Evolutionary conservation across 768 basidiomycete genomes (phyloP).

Genomic region (Hebeloma cylindrosporum): DNA sequence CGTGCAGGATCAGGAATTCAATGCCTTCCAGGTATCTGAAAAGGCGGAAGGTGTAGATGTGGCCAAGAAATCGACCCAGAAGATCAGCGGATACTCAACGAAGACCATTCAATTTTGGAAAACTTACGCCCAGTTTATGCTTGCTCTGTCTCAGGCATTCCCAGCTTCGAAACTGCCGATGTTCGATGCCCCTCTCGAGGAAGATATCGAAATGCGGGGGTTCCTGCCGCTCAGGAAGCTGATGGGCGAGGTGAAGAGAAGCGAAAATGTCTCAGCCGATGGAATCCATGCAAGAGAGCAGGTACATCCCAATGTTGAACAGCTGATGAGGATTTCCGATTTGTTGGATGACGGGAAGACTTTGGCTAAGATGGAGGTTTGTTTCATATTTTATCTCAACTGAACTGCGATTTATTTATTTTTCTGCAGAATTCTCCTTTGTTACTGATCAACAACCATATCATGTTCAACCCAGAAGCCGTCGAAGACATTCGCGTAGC

Average conservation of each 20-base stretch:
- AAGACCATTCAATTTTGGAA: slow-evolving; percentile 66
- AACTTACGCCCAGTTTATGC: slow-evolving; percentile 65
- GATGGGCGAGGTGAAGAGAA: slow-evolving; percentile 40
- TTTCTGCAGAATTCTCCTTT: slow-evolving; percentile 42
- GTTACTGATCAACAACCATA: slow-evolving; percentile 31
- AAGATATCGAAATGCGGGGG: slow-evolving; percentile 86
- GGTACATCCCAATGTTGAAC: slow-evolving; percentile 90
- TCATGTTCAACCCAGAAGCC: slow-evolving; percentile 33
- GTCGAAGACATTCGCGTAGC: slow-evolving; percentile 25
- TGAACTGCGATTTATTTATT: slow-evolving; percentile 1
- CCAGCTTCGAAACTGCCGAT: slow-evolving; percentile 60
- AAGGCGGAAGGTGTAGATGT: slow-evolving; percentile 28
- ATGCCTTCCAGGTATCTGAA: slow-evolving; percentile 32
- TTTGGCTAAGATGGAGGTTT: slow-evolving; percentile 60
- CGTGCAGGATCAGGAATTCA: slow-evolving; percentile 42
- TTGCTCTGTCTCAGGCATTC: slow-evolving; percentile 62
- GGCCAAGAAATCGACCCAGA: slow-evolving; percentile 29
- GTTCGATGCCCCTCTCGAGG: slow-evolving; percentile 69
- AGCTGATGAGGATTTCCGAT: slow-evolving; percentile 91
- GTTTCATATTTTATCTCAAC: slow-evolving; percentile 18
- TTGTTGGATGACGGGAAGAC: slow-evolving; percentile 69
- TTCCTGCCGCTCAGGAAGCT: slow-evolving; percentile 78
- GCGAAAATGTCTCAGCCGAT: slow-evolving; percentile 22
- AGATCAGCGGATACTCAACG: slow-evolving; percentile 37
- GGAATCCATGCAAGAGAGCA: slow-evolving; percentile 33